A percentile compares a stretch with the other conserved stretches of the same genome.
Evolutionary conservation across 139 green algal genomes (phyloP).

Genomic region (Volvox africanus): DNA sequence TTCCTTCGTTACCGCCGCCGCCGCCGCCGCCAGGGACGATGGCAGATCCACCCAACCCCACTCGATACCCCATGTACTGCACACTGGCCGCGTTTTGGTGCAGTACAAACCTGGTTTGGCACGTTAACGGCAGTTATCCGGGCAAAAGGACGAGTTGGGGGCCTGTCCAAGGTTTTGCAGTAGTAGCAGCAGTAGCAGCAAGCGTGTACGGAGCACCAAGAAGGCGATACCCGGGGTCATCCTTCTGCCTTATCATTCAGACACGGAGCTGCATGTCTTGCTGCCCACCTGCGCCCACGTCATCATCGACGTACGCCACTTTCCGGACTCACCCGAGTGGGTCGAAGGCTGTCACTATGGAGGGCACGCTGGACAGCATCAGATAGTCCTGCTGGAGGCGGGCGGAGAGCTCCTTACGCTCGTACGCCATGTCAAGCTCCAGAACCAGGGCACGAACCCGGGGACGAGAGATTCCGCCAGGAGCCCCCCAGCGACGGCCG

Average conservation of each 20-base stretch:
- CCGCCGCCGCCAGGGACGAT: not conserved
- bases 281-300: too few species aligned
- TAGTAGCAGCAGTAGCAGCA: too few species aligned
- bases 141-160: too few species aligned
- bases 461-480: too few species aligned
- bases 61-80: slow-evolving; percentile 46
- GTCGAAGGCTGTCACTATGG: slow-evolving; percentile 44
- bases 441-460: slow-evolving; percentile 40
- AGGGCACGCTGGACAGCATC: slow-evolving; percentile 27
- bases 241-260: too few species aligned
- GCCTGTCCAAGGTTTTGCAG: too few species aligned
- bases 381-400: slow-evolving; percentile 52
- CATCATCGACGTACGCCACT: too few species aligned
- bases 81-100: slow-evolving; percentile 51
- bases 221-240: too few species aligned
- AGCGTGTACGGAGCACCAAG: too few species aligned
- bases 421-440: slow-evolving; percentile 45
- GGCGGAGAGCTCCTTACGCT: slow-evolving; percentile 37
- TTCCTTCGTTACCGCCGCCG: not conserved
- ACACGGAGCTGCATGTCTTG: too few species aligned
- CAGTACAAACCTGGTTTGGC: slow-evolving; percentile 28
- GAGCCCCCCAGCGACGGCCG: not conserved
- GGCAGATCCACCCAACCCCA: not conserved
- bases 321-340: not conserved
- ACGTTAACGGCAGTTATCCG: not conserved